Evolutionary conservation across 148 eudicot species (phyloP).

Genomic region (Diospyros lotus): DNA sequence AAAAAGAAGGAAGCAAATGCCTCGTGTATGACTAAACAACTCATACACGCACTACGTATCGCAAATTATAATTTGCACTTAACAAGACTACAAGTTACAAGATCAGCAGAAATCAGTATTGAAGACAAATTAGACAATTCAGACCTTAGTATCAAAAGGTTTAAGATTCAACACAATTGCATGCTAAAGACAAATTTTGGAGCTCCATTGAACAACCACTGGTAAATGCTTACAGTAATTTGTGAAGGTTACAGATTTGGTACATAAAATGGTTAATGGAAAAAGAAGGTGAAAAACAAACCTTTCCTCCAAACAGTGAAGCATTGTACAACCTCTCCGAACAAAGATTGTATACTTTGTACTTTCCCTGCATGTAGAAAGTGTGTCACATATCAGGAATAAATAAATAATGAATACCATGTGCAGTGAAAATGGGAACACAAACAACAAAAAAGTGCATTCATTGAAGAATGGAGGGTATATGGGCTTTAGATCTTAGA

Average conservation of each 20-base stretch:
- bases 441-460: conserved; percentile 9
- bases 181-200: neutral
- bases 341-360: conserved; percentile 96
- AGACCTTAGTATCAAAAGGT: too few species aligned
- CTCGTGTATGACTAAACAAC: neutral
- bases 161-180: neutral
- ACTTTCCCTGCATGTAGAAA: conserved; percentile 59
- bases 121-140: too few species aligned
- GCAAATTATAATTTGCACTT: too few species aligned
- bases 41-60: neutral
- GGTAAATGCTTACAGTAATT: conserved; percentile 1
- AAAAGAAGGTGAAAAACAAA: conserved; percentile 21
- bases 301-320: conserved; percentile 93
- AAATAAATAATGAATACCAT: neutral
- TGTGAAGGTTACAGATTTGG: neutral
- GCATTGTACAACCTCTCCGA: conserved; percentile 92
- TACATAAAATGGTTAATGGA: neutral
- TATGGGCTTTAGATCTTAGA: too few species aligned
- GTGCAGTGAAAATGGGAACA: neutral
- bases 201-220: neutral
- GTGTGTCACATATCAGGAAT: neutral
- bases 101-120: too few species aligned
- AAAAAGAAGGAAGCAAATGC: neutral
- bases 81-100: too few species aligned
- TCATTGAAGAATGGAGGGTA: neutral